These are phyloP conservation scores for Verticillium tricorpus DNA, from an alignment of 2,329 filamentous ascomycete species.

Conservation along the genomic window DNA sequence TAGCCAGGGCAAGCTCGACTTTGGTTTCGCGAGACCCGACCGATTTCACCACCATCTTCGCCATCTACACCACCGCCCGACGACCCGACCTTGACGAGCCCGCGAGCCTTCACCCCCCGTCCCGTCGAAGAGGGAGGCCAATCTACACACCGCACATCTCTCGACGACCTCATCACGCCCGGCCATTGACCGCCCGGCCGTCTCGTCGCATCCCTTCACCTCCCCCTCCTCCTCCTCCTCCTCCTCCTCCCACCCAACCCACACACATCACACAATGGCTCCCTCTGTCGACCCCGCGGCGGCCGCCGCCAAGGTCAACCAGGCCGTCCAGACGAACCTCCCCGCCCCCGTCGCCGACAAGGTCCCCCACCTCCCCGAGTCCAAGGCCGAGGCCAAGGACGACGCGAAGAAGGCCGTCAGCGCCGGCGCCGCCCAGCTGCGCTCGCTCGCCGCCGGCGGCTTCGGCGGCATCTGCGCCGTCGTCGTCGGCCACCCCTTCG, in stretches of 20 bases:
- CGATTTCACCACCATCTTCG: not conserved
- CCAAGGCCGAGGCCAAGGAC: conserved; percentile 36
- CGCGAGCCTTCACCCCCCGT: not conserved
- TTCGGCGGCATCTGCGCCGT: conserved; percentile 94
- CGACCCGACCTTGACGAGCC: not conserved
- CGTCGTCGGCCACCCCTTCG: conserved; percentile 91
- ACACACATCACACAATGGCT: conserved; percentile 12
- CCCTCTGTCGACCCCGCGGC: conserved; percentile 15
- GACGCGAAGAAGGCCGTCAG: conserved; percentile 34
- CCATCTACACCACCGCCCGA: not conserved
- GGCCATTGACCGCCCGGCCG: not conserved
- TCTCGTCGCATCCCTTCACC: not conserved
- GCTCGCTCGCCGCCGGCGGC: conserved; percentile 83
- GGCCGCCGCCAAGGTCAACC: not conserved
- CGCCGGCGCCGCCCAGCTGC: conserved; percentile 49
- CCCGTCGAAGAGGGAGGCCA: not conserved
- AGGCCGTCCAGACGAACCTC: conserved; percentile 12
- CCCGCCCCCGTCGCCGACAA: conserved; percentile 29
- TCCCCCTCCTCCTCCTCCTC: not conserved
- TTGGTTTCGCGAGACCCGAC: not conserved
- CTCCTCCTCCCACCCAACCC: too few relatives aligned
- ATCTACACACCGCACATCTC: not conserved
- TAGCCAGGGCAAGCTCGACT: not conserved
- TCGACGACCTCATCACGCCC: not conserved
- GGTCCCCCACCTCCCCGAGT: conserved; percentile 36